Base-by-base conservation (phyloP, 2,329 filamentous ascomycete genomes). In the Sporothrix luriei region DNA sequence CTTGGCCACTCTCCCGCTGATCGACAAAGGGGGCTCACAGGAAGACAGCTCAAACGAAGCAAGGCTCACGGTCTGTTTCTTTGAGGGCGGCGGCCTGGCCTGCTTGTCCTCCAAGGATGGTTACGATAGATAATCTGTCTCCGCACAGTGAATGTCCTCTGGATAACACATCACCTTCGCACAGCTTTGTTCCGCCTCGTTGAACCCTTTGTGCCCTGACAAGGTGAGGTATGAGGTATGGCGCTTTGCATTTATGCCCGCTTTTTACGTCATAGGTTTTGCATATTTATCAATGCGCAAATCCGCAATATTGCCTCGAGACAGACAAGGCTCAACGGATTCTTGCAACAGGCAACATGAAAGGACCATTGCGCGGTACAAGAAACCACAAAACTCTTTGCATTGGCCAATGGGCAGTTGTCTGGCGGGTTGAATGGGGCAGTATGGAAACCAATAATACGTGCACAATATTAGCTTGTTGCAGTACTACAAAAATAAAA, bases 11-110 rank as follows among this genome's bases (percentile, higher is more conserved):
- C 38, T 43, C 55, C 55, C 33, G 55, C 43, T 24, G 55, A 61
- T 61, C 55, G 38, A 14, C 57, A 62, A 61, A 38, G 57, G 57
- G 54, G 9, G 11, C 13, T 21, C 11, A 40, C 55, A 46, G 38
- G 29, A 14, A 33, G 9, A 19, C 14, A 11, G 4, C 10, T 33
- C 7, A 57, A 38, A 9, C 33, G 9, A 57, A 40, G 19, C 57
- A 62, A 62, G 57, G 57, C 57, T 46, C 57, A 62, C 57, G 57
- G 57, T 62, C 38, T 46, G 38, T 46, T 46, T 46, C n/a, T 38
- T 46, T 38, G 38, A 46, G 57, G 21, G 38, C 38, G 10, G 38
- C 24, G 57, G 57, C 38, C 21, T 13, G 24, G 21, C 24, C 57
- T 46, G n/a, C 9, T 48, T 4, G 2, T 19, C 46, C 29, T 29